Evolutionary conservation across 768 basidiomycete species (phyloP).

Genomic region (Russula sp.): DNA sequence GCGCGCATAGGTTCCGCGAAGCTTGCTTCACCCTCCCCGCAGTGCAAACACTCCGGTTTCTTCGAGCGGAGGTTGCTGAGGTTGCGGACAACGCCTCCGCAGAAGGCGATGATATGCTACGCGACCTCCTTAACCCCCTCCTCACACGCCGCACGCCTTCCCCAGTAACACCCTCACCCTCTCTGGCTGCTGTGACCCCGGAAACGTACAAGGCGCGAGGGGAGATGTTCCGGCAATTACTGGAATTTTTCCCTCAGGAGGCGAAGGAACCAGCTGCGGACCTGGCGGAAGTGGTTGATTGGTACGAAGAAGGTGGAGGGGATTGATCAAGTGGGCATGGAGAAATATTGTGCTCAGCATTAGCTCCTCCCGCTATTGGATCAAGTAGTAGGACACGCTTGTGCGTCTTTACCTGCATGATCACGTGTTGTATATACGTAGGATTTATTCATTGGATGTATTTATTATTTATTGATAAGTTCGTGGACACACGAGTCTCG

Average conservation of each 20-base stretch:
- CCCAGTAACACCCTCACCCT: neutral
- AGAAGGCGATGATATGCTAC: slow-evolving; percentile 60
- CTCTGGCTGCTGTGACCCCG: slow-evolving; percentile 31
- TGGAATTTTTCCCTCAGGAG: slow-evolving; percentile 55
- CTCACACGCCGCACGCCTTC: slow-evolving; percentile 36
- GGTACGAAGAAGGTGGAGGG: slow-evolving; percentile 24
- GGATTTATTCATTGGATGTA: too few relatives aligned
- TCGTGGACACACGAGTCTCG: too few relatives aligned
- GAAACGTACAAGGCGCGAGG: slow-evolving; percentile 58
- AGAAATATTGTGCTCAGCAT: neutral
- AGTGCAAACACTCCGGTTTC: slow-evolving; percentile 62
- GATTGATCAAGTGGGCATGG: neutral
- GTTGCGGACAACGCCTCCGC: slow-evolving; percentile 65
- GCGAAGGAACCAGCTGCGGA: slow-evolving; percentile 64
- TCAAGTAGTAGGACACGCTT: neutral
- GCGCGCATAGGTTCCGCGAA: slow-evolving; percentile 63
- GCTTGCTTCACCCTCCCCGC: slow-evolving; percentile 61
- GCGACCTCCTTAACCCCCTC: slow-evolving; percentile 60
- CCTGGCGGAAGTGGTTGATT: slow-evolving; percentile 57
- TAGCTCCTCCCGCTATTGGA: neutral
- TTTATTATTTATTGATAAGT: too few relatives aligned
- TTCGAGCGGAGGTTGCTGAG: slow-evolving; percentile 61
- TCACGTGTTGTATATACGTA: neutral
- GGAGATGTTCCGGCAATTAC: slow-evolving; percentile 60
- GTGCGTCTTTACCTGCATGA: too few relatives aligned